Base-by-base conservation (phyloP, 768 basidiomycete genomes). In the Phaeotremella fagi region DNA sequence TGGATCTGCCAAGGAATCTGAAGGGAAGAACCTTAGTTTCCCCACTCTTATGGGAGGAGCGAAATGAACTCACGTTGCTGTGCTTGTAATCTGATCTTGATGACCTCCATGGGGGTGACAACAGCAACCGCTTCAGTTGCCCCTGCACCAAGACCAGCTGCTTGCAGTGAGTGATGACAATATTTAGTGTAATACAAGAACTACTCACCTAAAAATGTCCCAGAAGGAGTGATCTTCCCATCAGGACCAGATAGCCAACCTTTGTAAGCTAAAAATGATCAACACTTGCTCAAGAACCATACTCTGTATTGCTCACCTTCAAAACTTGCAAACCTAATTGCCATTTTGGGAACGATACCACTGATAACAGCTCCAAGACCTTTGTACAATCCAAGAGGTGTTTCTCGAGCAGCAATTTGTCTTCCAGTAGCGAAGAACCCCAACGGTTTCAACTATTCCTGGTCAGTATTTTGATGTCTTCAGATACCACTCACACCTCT, bases 321-420 rank as follows among this genome's bases (percentile, higher is more conserved):
- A 72, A 99, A 99, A 74, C 88, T 90, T 9, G 94, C 92, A 73
- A 98, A 99, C 29, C 95, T 87, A 70, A 91, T 97, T 44, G 90
- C 90, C 95, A 99, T 99, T 78, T 99, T 99, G 1, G 95, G 95
- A 6, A 97, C 90, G 73, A 99, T 99, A 11, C 95, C 95, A 11
- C 88, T 85, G 42, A 94, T 78, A 37, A 99, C 95, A 7, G 95
- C 95, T 20, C 95, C 95, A 31, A 99, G 82, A 58, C 92, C 95
- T 73, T 99, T 99, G 82, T 98, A 99, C 33, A 99, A 77, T 2
- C 95, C 95, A 33, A 98, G 80, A 0, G 90, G 90, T 2, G 92
- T 92, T 77, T 99, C 95, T 50, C 90, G 82, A 54, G 80, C 81
- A 23, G 90, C 84, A 57, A 99, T 99, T 72, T 85, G 83, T 11